Evolutionary conservation across 2,329 filamentous ascomycete genomes (phyloP), one percentile per base, ranked within the genome.

Genomic region (Penicillium hesseltinei): DNA sequence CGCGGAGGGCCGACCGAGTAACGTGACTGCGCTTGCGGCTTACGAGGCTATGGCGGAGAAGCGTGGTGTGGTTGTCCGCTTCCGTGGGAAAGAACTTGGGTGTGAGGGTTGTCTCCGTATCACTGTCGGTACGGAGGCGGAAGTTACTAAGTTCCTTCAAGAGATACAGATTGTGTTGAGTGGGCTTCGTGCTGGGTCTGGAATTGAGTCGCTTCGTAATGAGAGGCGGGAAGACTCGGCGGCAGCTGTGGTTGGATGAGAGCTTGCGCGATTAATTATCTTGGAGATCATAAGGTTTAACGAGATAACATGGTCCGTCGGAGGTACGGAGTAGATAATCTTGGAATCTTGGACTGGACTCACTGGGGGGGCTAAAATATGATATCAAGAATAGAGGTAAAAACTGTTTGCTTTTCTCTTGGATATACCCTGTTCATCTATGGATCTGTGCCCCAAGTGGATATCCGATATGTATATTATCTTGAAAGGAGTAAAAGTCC

Each of bases 81-180:
- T 97, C 75, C 82, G 94, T 66, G 94, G 94, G 47, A 95, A 92
- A 78, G 94, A 99, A 79, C 81, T 89, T 63, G 93, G 92, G 5
- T 99, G 94, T 72, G 75, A 88, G 42, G 94, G 93, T 0, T 97
- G 93, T 69, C 76, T 99, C 73, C 84, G 94, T 54, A 91, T 97
- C 64, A 99, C 94, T 0, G 86, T 99, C 13, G 94, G 94, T 17
- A 97, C 93, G 0, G 90, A 95, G 73, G 78, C 84, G 1, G 94
- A 99, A 75, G 90, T 95, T 9, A 88, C 87, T 27, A 82, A 87
- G 58, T 91, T 97, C 70, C 72, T 99, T 66, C 77, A 79, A 21
- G 87, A 92, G 65, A 75, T 97, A 23, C 78, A 78, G 63, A 60
- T 71, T 61, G 75, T 86, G 61, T 59, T 86, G 69, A 63, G 75